phyloP scores from a whole-genome alignment of 2,329 filamentous ascomycete genomes.

The Fusarium chaquense region DNA sequence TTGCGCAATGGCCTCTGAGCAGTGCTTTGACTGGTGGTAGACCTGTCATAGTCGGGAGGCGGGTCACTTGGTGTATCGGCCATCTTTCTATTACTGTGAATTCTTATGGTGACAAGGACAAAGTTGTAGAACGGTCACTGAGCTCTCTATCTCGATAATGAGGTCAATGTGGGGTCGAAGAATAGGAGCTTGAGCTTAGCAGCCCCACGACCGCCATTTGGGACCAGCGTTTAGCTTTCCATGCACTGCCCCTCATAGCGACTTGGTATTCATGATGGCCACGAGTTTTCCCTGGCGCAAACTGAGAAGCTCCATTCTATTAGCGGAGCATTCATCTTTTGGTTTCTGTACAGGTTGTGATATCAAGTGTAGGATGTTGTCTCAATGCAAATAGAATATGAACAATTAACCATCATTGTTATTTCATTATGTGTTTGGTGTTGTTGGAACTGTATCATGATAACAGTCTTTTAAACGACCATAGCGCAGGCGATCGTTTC shows the following conservation, averaged over 20 bases:
- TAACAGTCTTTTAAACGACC: slow-evolving; percentile 10
- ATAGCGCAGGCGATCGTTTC: slow-evolving; percentile 23
- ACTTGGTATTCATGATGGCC: slow-evolving; percentile 29
- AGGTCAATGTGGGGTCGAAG: slow-evolving; percentile 47
- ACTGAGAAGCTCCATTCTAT: not conserved
- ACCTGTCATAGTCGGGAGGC: slow-evolving; percentile 61
- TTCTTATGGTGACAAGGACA: slow-evolving; percentile 8
- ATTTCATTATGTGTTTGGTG: slow-evolving; percentile 2
- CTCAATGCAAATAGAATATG: rapidly evolving
- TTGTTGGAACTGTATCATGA: slow-evolving; percentile 30
- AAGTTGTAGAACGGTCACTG: slow-evolving; percentile 18
- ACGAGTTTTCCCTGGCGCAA: not conserved
- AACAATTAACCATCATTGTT: not conserved
- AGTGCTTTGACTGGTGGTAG: slow-evolving; percentile 54
- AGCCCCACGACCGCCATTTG: slow-evolving; percentile 36
- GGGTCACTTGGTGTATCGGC: slow-evolving; percentile 53
- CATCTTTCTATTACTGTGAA: slow-evolving; percentile 40
- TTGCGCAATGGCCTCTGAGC: slow-evolving; percentile 54
- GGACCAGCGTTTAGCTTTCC: slow-evolving; percentile 28
- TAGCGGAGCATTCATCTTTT: too few relatives aligned
- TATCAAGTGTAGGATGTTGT: too few relatives aligned
- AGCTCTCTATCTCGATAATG: slow-evolving; percentile 33
- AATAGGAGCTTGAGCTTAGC: slow-evolving; percentile 38
- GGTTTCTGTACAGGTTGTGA: rapidly evolving
- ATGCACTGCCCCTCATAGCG: slow-evolving; percentile 30